A percentile compares a stretch with the other conserved stretches of the same genome.
Conservation (phyloP, 768 basidiomycete genomes). For the Chalciporus piperatus region DNA sequence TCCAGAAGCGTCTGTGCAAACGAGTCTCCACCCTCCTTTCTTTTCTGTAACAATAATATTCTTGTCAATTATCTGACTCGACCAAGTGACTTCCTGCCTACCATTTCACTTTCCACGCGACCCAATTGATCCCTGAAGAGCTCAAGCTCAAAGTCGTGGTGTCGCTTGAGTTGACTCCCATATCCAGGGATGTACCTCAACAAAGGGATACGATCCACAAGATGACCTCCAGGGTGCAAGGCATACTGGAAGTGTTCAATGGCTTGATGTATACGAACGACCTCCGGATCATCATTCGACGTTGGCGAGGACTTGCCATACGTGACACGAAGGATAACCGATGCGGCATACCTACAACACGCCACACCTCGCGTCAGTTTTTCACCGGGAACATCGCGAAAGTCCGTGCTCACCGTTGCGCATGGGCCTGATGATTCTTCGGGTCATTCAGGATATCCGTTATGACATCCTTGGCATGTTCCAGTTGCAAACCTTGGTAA, state of each 20-base stretch:
- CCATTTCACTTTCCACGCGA: conserved; percentile 44
- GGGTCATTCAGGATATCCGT: conserved; percentile 33
- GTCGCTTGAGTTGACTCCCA: conserved; percentile 46
- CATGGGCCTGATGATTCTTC: conserved; percentile 39
- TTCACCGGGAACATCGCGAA: conserved; percentile 24
- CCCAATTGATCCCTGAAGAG: conserved; percentile 50
- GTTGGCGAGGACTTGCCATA: conserved; percentile 27
- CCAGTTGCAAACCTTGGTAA: conserved; percentile 44
- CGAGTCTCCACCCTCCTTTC: conserved; percentile 15
- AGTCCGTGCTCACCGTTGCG: conserved; percentile 39
- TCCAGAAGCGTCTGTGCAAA: conserved; percentile 56
- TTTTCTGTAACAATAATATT: conserved; percentile 3
- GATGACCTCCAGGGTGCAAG: conserved; percentile 32
- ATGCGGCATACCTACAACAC: conserved; percentile 21
- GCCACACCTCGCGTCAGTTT: background rate
- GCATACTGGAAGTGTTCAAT: conserved; percentile 22
- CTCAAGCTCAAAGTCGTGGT: conserved; percentile 47
- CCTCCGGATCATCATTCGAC: conserved; percentile 19
- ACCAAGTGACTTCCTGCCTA: conserved; percentile 7
- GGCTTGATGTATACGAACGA: conserved; percentile 16
- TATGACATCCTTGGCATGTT: conserved; percentile 24
- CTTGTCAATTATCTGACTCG: background rate
- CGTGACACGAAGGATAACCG: conserved; percentile 20
- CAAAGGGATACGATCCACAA: conserved; percentile 34
- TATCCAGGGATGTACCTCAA: conserved; percentile 55